phyloP scores from a whole-genome alignment of 1,284 basidiomycete species.

The Cutaneotrichosporon dermatis region DNA sequence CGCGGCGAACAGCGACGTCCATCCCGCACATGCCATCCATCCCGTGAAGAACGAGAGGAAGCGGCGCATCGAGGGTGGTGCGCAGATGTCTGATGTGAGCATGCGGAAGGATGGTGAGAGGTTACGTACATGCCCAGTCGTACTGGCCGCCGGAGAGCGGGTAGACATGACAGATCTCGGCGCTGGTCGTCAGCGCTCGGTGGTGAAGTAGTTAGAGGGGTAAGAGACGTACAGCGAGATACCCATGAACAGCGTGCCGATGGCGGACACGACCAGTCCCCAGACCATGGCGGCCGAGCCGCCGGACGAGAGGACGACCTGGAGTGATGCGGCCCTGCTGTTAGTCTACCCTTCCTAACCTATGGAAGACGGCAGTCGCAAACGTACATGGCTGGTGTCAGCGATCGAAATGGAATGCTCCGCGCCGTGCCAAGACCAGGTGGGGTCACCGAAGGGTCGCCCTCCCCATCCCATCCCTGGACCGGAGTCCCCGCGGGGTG shows the following conservation, averaged over 20 bases:
- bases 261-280: conserved; percentile 37
- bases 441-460: too few species aligned
- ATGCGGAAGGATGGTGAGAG: background rate
- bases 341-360: background rate
- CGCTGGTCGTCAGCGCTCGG: background rate
- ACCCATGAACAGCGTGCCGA: conserved; percentile 31
- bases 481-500: background rate
- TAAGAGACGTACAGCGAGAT: conserved; percentile 21
- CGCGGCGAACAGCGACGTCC: conserved; percentile 45
- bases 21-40: conserved; percentile 32
- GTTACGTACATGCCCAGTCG: conserved; percentile 29
- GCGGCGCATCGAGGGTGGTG: background rate
- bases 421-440: too few species aligned
- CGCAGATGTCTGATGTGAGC: conserved; percentile 6
- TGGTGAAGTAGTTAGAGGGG: too few species aligned
- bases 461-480: too few species aligned
- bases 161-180: conserved; percentile 18
- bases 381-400: conserved; percentile 8
- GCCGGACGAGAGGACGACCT: conserved; percentile 34
- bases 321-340: conserved; percentile 12
- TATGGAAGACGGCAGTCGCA: too few species aligned
- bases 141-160: conserved; percentile 39
- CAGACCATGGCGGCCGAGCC: conserved; percentile 41
- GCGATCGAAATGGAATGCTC: background rate
- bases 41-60: conserved; percentile 13